Percentiles rank a stretch among this genome's conserved stretches.
These are phyloP conservation scores for Zygosaccharomyces kombuchaensis DNA, from an alignment of 805 yeast species.

Conservation along the genomic window DNA sequence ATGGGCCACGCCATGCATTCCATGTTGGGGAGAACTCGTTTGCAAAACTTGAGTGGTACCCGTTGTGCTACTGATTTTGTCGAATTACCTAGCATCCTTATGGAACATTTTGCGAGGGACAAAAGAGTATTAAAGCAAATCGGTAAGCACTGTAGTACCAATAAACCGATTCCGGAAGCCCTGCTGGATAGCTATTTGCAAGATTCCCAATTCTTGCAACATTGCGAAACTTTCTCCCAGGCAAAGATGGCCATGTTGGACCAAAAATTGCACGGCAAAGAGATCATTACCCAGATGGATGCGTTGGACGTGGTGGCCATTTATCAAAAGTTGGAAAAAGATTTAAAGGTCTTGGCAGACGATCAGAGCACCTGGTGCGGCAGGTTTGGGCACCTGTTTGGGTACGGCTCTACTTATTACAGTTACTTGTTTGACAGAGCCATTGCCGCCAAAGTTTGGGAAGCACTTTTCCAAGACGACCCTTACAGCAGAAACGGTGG, in stretches of 20 bases:
- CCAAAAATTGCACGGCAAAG: slow-evolving; percentile 61
- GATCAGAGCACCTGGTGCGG: slow-evolving; percentile 83
- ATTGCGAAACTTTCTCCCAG: slow-evolving; percentile 80
- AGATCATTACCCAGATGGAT: slow-evolving; percentile 34
- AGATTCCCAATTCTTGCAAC: slow-evolving; percentile 50
- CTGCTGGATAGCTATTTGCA: slow-evolving; percentile 49
- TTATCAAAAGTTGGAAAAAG: slow-evolving; percentile 62
- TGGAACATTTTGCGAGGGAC: slow-evolving; percentile 89
- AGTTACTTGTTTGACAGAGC: slow-evolving; percentile 90
- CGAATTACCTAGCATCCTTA: slow-evolving; percentile 91
- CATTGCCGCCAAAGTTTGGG: slow-evolving; percentile 83
- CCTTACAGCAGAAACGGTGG: slow-evolving; percentile 77
- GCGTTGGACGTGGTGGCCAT: slow-evolving; percentile 54
- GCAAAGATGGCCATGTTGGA: slow-evolving; percentile 87
- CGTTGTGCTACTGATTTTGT: slow-evolving; percentile 96
- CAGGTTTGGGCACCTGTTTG: slow-evolving; percentile 85
- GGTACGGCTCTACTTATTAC: slow-evolving; percentile 92
- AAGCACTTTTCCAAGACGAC: slow-evolving; percentile 59
- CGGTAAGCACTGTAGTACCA: slow-evolving; percentile 65
- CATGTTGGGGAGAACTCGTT: slow-evolving; percentile 84
- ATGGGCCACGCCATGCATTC: slow-evolving; percentile 99
- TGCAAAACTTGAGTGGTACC: slow-evolving; percentile 92
- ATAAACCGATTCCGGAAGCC: slow-evolving; percentile 50
- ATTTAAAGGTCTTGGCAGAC: slow-evolving; percentile 61
- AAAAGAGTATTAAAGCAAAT: slow-evolving; percentile 67